Percentiles rank a stretch among this genome's conserved stretches.
Evolutionary conservation across 495 filamentous ascomycete genomes (phyloP).

Genomic region (Penicillium daleae): DNA sequence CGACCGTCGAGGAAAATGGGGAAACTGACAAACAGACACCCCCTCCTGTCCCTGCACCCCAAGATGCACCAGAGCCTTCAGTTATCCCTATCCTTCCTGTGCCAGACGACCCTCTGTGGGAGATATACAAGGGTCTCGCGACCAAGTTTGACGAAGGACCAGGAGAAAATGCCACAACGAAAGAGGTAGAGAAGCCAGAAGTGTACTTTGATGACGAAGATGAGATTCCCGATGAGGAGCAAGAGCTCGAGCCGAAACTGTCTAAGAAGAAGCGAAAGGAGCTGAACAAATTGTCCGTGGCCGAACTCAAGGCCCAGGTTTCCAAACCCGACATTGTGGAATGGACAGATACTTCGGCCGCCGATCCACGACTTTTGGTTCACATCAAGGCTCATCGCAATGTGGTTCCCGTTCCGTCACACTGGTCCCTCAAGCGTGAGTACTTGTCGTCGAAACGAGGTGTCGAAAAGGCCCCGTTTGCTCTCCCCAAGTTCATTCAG

Average conservation of each 20-base stretch:
- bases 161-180: conserved; percentile 60
- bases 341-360: conserved; percentile 94
- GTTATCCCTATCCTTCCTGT: conserved; percentile 48
- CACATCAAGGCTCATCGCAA: conserved; percentile 95
- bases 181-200: conserved; percentile 82
- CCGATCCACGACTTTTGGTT: conserved; percentile 86
- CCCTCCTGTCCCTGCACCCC: conserved; percentile 18
- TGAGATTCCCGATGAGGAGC: conserved; percentile 86
- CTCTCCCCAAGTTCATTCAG: conserved; percentile 94
- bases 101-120: conserved; percentile 75
- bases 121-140: conserved; percentile 80
- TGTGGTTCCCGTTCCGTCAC: conserved; percentile 88
- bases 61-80: conserved; percentile 37
- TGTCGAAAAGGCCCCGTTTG: conserved; percentile 91
- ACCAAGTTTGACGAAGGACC: conserved; percentile 68
- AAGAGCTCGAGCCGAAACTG: conserved; percentile 65
- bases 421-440: conserved; percentile 95
- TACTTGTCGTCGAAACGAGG: conserved; percentile 95
- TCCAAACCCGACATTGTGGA: conserved; percentile 92
- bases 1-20: conserved; percentile 10
- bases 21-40: neutral
- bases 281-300: conserved; percentile 88
- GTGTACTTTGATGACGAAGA: conserved; percentile 85
- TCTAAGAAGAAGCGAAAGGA: conserved; percentile 94
- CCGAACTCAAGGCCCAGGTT: conserved; percentile 91